Evolutionary conservation across 2,329 filamentous ascomycete species (phyloP).

Genomic region (Plenodomus biglobosus): DNA sequence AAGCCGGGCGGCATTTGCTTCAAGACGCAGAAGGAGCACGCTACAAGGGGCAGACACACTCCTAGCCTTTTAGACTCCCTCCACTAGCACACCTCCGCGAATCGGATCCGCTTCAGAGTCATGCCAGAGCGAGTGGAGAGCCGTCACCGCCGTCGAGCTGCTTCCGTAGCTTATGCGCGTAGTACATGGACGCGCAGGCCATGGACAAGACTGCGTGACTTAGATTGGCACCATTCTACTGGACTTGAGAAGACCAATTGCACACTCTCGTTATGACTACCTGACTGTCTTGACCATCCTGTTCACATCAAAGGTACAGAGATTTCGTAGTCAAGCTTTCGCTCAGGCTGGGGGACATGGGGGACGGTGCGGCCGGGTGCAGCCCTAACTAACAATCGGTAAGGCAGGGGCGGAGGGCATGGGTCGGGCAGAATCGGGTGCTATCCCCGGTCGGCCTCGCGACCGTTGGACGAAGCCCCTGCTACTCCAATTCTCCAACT

Average conservation of each 20-base stretch:
- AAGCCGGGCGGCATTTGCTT: constrained; percentile 31
- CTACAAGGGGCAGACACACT: background rate
- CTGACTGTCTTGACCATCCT: no score
- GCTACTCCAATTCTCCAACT: background rate
- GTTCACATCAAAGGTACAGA: background rate
- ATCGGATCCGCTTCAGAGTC: constrained; percentile 3
- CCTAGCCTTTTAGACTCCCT: background rate
- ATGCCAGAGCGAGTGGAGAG: constrained; percentile 9
- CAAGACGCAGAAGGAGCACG: background rate
- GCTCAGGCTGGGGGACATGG: background rate
- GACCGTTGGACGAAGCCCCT: no score
- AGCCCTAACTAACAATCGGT: background rate
- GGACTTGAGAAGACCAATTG: no score
- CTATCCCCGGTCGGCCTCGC: no score
- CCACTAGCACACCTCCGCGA: background rate
- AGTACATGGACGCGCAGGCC: background rate
- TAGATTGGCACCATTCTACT: no score
- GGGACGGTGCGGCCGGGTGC: background rate
- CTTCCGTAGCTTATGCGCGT: constrained; percentile 3
- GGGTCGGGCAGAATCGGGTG: background rate
- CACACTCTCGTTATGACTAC: no score
- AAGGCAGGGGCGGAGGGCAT: background rate
- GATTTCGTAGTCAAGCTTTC: background rate
- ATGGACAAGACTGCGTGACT: no score
- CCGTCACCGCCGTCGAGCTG: constrained; percentile 16